These are phyloP conservation scores for Pulveroboletus sp. DNA, from an alignment of 768 basidiomycete species.

Conservation along the genomic window DNA sequence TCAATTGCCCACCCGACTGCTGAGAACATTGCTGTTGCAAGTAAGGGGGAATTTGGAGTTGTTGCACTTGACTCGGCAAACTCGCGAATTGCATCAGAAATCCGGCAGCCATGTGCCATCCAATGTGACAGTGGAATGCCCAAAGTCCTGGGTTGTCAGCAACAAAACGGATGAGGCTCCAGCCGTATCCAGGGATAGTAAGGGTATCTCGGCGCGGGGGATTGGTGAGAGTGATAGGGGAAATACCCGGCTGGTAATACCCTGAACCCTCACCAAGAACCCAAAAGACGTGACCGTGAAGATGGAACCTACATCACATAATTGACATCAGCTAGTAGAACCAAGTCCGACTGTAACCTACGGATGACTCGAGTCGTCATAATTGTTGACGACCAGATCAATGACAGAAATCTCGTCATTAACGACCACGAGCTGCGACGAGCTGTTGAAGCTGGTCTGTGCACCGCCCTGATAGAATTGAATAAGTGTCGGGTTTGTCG, in stretches of 20 bases:
- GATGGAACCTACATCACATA: constrained; percentile 28
- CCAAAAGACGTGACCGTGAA: constrained; percentile 35
- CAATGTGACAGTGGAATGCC: constrained; percentile 43
- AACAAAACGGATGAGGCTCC: constrained; percentile 36
- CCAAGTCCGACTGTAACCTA: constrained; percentile 4
- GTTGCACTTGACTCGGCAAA: constrained; percentile 32
- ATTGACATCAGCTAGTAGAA: not conserved
- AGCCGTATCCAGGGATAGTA: constrained; percentile 37
- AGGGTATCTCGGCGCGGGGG: constrained; percentile 41
- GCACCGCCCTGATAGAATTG: constrained; percentile 22
- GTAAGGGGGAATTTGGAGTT: constrained; percentile 33
- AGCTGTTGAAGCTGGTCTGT: constrained; percentile 23
- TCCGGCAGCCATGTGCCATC: constrained; percentile 39
- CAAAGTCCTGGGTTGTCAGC: constrained; percentile 43
- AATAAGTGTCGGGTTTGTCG: constrained; percentile 26
- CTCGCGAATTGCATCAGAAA: constrained; percentile 39
- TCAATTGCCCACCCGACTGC: constrained; percentile 26
- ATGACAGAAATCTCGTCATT: constrained; percentile 26
- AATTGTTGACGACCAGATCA: constrained; percentile 21
- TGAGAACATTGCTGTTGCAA: constrained; percentile 31
- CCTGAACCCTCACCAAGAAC: constrained; percentile 36
- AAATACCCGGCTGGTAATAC: constrained; percentile 24
- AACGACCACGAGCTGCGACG: constrained; percentile 23
- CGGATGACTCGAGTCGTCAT: constrained; percentile 31
- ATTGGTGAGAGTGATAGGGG: constrained; percentile 31